These are phyloP conservation scores for Russula foetens DNA, from an alignment of 768 basidiomycete species.

Conservation along the genomic window DNA sequence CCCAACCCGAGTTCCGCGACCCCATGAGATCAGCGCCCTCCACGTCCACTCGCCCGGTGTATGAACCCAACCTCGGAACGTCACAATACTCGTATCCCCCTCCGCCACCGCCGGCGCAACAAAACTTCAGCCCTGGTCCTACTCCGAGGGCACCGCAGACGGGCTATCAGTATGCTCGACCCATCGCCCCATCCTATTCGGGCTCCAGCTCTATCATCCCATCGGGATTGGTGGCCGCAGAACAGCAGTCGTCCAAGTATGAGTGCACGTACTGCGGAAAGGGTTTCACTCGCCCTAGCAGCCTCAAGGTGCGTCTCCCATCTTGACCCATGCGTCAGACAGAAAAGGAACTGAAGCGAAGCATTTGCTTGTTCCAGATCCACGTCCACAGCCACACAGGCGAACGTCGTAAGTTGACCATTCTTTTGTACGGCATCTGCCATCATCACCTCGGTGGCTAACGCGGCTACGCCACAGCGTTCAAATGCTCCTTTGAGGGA, in stretches of 20 bases:
- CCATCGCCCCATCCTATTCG: background rate
- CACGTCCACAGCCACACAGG: conserved; percentile 82
- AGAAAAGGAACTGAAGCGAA: background rate
- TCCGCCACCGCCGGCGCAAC: background rate
- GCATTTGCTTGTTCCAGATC: conserved; percentile 44
- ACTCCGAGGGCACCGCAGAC: background rate
- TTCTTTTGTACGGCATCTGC: background rate
- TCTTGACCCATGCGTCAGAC: background rate
- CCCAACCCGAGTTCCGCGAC: background rate
- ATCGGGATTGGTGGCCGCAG: conserved; percentile 5
- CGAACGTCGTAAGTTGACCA: conserved; percentile 59
- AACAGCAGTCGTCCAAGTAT: conserved; percentile 45
- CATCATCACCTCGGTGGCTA: conserved; percentile 10
- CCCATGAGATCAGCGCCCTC: background rate
- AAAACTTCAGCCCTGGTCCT: background rate
- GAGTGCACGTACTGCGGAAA: conserved; percentile 76
- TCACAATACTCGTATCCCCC: conserved; percentile 4
- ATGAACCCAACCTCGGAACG: background rate
- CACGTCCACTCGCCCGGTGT: background rate
- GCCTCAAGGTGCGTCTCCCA: conserved; percentile 50
- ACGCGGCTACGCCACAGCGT: conserved; percentile 39
- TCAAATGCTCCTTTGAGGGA: conserved; percentile 61
- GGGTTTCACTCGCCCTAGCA: conserved; percentile 75
- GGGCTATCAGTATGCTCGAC: conserved; percentile 6
- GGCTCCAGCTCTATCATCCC: background rate